These are phyloP conservation scores for Cytospora piceae DNA, from an alignment of 2,329 filamentous ascomycete genomes.

Conservation along the genomic window DNA sequence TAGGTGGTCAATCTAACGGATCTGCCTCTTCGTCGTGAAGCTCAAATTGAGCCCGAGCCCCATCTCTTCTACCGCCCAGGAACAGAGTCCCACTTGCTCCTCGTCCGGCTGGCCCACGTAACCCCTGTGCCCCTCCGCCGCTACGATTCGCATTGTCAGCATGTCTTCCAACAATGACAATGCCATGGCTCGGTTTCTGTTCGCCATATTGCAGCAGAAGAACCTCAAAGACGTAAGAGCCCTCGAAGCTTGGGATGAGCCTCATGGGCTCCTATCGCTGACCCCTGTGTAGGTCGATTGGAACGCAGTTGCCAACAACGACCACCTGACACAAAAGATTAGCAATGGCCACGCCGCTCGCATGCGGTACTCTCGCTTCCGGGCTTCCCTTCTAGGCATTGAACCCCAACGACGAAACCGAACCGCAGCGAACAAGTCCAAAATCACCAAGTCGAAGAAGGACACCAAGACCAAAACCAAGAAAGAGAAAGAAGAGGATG, in stretches of 20 bases:
- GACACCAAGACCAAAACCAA: slow-evolving; percentile 44
- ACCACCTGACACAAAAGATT: slow-evolving; percentile 57
- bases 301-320: slow-evolving; percentile 59
- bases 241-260: slow-evolving; percentile 13
- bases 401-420: slow-evolving; percentile 54
- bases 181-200: slow-evolving; percentile 60
- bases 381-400: slow-evolving; percentile 49
- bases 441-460: slow-evolving; percentile 53
- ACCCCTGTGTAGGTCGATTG: slow-evolving; percentile 57
- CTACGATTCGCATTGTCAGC: slow-evolving; percentile 33
- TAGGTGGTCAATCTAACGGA: slow-evolving; percentile 13
- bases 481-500: slow-evolving; percentile 39
- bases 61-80: slow-evolving; percentile 30
- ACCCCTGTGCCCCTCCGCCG: slow-evolving; percentile 25
- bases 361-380: slow-evolving; percentile 62
- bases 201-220: slow-evolving; percentile 63
- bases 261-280: slow-evolving; percentile 26
- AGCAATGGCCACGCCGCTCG: slow-evolving; percentile 64
- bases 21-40: slow-evolving; percentile 30
- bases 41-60: slow-evolving; percentile 37
- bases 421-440: slow-evolving; percentile 44
- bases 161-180: slow-evolving; percentile 62
- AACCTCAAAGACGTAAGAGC: slow-evolving; percentile 62
- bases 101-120: slow-evolving; percentile 9
- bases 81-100: slow-evolving; percentile 27